Evolutionary conservation across 108 stramenopile genomes (phyloP), one percentile per base, ranked within the genome.

Genomic region (Pseudonitzschia delicatissima): DNA sequence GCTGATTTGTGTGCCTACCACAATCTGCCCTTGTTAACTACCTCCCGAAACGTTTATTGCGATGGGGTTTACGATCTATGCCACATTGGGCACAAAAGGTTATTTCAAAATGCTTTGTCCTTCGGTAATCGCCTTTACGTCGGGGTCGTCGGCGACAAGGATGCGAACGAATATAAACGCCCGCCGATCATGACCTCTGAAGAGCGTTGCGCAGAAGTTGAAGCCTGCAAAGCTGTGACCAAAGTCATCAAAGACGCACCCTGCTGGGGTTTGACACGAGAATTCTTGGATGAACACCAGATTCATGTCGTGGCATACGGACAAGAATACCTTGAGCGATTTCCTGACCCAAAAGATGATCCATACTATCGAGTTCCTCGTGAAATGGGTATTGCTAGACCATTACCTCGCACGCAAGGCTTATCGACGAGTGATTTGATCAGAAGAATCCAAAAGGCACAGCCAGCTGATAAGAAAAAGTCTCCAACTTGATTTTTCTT

Each of bases 251-350:
- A 76, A 12, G 86, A 95, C 70, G 85, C 87, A 34, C 94, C 94
- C 4, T 95, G 94, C 62, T 90, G 91, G 68, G 94, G 91, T 8
- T 59, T 95, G 33, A 90, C 90, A 2, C 57, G 80, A 55, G 94
- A 90, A 49, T 95, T 95, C 65, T 53, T 95, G 44, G 88, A 91
- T 52, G 77, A 82, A 50, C 94, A 95, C 76, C 91, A 92, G 69
- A 95, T 95, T 65, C 94, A 95, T 68, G 82, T 91, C 17, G 94
- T 95, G 5, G 90, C 91, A 12, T 92, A 77, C 65, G 94, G 94
- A 11, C 80, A 88, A 60, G 94, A 95, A 66, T 95, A 95, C 75
- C 67, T 91, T 42, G 90, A 91, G 63, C 73, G 87, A 26, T 94
- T 77, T 72, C 89, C 89, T 13, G 78, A 94, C 55, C 89, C 92